Percentiles rank a stretch among this genome's conserved stretches.
Conservation (phyloP, 176 grass and related monocot genomes). For the Coix lacrymajobi region DNA sequence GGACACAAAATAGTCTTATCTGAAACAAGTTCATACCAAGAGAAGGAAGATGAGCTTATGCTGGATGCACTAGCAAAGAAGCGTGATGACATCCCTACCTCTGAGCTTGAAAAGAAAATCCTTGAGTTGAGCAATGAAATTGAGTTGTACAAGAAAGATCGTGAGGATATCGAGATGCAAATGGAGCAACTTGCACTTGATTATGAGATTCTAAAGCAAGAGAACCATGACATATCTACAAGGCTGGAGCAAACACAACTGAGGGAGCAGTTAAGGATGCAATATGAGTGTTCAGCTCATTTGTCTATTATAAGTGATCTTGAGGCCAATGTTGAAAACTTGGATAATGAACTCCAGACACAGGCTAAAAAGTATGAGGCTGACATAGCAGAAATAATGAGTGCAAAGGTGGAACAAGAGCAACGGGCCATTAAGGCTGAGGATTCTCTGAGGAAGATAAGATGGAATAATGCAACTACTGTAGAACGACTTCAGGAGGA, state of each 20-base stretch:
- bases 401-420: slow-evolving; percentile 73
- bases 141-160: slow-evolving; percentile 83
- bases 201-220: slow-evolving; percentile 97
- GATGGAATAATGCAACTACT: slow-evolving; percentile 60
- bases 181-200: slow-evolving; percentile 98
- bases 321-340: slow-evolving; percentile 62
- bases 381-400: slow-evolving; percentile 58
- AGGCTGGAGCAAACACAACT: slow-evolving; percentile 89
- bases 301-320: slow-evolving; percentile 82
- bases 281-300: slow-evolving; percentile 95
- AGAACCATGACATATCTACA: slow-evolving; percentile 85
- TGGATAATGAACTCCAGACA: slow-evolving; percentile 73
- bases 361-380: slow-evolving; percentile 69
- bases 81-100: slow-evolving; percentile 30
- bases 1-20: slow-evolving; percentile 43
- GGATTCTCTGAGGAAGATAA: slow-evolving; percentile 65
- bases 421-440: slow-evolving; percentile 76
- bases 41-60: slow-evolving; percentile 61
- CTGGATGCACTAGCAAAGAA: slow-evolving; percentile 63
- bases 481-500: slow-evolving; percentile 72
- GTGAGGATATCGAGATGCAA: slow-evolving; percentile 92
- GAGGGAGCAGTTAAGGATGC: slow-evolving; percentile 80
- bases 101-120: slow-evolving; percentile 71
- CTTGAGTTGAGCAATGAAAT: slow-evolving; percentile 67
- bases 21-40: slow-evolving; percentile 41